A percentile compares a stretch with the other conserved stretches of the same genome.
These are phyloP conservation scores for Cicer cuneatum DNA, from an alignment of 306 rosid species.

Conservation along the genomic window DNA sequence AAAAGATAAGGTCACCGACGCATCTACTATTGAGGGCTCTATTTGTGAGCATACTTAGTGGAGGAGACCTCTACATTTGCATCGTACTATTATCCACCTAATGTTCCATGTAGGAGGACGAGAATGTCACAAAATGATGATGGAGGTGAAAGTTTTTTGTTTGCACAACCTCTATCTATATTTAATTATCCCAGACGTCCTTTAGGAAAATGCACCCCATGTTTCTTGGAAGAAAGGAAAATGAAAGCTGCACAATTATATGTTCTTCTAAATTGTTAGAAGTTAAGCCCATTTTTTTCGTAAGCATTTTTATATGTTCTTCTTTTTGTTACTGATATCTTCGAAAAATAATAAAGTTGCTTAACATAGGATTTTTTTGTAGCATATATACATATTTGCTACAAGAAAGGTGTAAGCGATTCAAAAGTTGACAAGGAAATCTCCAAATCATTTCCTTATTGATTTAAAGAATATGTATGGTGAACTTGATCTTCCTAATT, in stretches of 20 bases:
- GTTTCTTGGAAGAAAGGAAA: background rate
- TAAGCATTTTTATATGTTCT: background rate
- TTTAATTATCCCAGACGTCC: constrained; percentile 1
- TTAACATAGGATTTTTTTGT: background rate
- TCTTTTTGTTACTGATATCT: no score
- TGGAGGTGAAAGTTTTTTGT: background rate
- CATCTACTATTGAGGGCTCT: background rate
- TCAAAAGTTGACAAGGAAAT: background rate
- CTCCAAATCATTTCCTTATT: background rate
- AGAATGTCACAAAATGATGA: constrained; percentile 17
- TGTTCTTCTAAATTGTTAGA: background rate
- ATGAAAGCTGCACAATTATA: background rate
- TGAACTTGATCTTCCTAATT: no score
- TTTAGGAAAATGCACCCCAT: background rate
- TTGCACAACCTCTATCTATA: background rate
- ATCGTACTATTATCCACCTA: constrained; percentile 1
- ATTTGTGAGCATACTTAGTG: background rate
- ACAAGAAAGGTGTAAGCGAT: background rate
- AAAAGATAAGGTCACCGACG: background rate
- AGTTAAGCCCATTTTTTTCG: background rate
- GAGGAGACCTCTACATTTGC: constrained; percentile 26
- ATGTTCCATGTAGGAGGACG: constrained; percentile 4
- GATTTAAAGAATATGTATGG: constrained; percentile 8
- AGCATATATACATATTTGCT: background rate
- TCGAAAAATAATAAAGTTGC: no score